Conservation (phyloP, 176 grass and related monocot genomes). For the Ampelocalamus luodianensis region DNA sequence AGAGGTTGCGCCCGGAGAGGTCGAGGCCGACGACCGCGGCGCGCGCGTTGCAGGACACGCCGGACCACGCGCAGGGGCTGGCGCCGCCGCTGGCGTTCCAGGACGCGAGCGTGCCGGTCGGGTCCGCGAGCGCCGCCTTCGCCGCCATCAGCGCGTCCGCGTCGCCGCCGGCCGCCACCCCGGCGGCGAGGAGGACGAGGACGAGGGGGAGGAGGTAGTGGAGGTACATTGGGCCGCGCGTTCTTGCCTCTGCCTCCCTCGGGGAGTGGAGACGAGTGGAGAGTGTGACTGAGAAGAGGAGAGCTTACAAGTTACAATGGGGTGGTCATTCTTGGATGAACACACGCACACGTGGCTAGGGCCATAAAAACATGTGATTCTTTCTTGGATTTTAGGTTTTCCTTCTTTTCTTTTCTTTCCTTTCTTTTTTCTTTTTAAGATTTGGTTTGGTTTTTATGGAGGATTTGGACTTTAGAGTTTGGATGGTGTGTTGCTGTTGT, state of each 20-base stretch:
- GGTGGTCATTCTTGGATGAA: background rate
- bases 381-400: conserved; percentile 36
- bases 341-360: background rate
- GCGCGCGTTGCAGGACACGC: conserved; percentile 60
- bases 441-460: background rate
- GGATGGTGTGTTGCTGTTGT: too few relatives aligned
- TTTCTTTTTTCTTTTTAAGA: background rate
- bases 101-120: conserved; percentile 49
- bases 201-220: conserved; percentile 22
- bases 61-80: conserved; percentile 49
- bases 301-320: background rate
- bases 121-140: conserved; percentile 66
- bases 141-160: conserved; percentile 57
- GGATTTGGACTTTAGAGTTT: background rate
- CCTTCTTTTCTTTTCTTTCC: background rate
- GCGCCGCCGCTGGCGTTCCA: conserved; percentile 44
- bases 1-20: conserved; percentile 75
- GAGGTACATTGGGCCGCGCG: conserved; percentile 30
- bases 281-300: background rate
- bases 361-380: conserved; percentile 37
- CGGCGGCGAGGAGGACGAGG: conserved; percentile 13
- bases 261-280: conserved; percentile 39
- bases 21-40: conserved; percentile 63
- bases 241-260: conserved; percentile 2
- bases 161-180: conserved; percentile 37